Evolutionary conservation across 1,284 basidiomycete genomes (phyloP), one percentile per base, ranked within the genome.

Genomic region (Sanghuangporus sanghuang): DNA sequence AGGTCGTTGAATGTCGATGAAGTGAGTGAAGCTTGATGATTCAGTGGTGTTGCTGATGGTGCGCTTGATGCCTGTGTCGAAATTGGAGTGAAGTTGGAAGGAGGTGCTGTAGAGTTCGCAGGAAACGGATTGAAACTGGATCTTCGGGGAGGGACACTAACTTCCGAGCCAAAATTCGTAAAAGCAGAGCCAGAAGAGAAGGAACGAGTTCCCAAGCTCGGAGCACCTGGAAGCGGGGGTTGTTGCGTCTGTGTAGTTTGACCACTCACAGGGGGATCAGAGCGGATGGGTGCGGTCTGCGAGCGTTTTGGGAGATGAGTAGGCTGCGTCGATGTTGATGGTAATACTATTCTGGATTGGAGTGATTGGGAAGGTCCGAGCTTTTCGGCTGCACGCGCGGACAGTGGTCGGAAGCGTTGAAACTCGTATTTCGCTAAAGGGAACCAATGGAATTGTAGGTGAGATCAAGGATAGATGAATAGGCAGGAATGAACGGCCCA

Each of bases 351-450:
- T 18, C 53, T 54, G 11, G 71, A 48, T 64, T 69, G 6, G 63
- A 67, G 50, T 66, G 69, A 49, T 32, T 61, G 49, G 11, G 64
- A 62, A 4, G 63, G 56, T 11, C 62, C 50, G 21, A 62, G 62
- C 14, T 54, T 59, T 16, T 70, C 66, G 6, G 69, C 68, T 40
- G 71, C 73, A 57, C 70, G 59, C 2, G 70, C 61, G 4, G 69
- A 68, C 7, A 67, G 64, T 61, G 65, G 62, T 67, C 75, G 42
- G 74, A 86, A 92, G 36, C 81, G 81, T 71, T 82, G 87, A 71
- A 83, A 88, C 68, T 92, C 84, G 67, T 92, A 92, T 72, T 92
- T 92, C 11, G 83, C 89, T 91, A 67, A 35, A 60, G 55, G 9
- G 42, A 42, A 50, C 61, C 18, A 54, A 59, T 64, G n/a, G n/a